Evolutionary conservation across 179 eudicot species (phyloP).

Genomic region (Sideroxylon spinosum): DNA sequence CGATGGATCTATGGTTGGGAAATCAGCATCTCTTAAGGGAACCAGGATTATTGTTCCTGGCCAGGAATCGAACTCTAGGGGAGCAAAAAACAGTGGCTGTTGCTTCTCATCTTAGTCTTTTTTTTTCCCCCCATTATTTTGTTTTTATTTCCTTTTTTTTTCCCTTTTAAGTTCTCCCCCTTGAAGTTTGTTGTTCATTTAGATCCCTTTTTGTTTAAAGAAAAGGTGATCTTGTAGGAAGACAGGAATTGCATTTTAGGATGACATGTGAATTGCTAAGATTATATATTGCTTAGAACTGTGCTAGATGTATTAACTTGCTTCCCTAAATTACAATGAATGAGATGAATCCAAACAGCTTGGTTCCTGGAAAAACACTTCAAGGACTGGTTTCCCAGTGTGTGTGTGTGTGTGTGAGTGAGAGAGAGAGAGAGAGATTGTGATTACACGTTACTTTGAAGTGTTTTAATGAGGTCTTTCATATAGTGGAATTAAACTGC

Average conservation of each 20-base stretch:
- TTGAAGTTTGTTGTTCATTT: not conserved
- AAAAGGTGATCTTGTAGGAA: not conserved
- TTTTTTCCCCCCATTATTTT: not conserved
- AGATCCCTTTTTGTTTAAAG: not conserved
- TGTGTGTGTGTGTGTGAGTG: no score
- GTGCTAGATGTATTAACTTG: not conserved
- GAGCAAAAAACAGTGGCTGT: conserved; percentile 19
- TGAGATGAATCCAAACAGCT: not conserved
- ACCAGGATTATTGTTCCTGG: conserved; percentile 27
- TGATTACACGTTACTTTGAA: no score
- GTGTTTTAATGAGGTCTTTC: no score
- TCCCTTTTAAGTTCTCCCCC: not conserved
- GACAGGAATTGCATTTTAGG: not conserved
- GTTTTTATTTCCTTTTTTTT: not conserved
- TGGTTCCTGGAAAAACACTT: not conserved
- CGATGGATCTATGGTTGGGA: conserved; percentile 10
- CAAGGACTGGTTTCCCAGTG: not conserved
- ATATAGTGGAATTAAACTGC: no score
- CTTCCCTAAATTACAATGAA: not conserved
- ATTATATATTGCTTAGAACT: no score
- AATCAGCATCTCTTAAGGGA: conserved; percentile 23
- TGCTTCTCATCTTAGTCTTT: not conserved
- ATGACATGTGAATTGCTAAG: not conserved
- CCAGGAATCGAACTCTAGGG: not conserved
- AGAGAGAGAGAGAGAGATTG: no score